Evolutionary conservation across 192 early-diverging fungal genomes (phyloP).

Genomic region (Phlyctochytrium planicorne): DNA sequence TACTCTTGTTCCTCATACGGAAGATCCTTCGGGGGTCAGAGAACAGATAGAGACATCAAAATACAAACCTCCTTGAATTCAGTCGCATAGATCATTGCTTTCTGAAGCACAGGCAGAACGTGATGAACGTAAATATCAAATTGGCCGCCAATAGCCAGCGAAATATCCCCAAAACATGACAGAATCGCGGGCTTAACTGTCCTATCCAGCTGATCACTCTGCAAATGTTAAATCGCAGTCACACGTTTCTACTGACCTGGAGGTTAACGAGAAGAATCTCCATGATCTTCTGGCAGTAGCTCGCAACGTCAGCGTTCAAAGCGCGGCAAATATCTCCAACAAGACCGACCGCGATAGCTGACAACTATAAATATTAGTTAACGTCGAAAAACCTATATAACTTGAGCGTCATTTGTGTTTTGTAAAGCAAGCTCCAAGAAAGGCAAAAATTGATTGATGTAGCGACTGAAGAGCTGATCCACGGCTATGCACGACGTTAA

Average conservation of each 20-base stretch:
- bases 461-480: constrained; percentile 83
- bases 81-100: constrained; percentile 49
- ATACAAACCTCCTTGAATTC: constrained; percentile 1
- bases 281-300: constrained; percentile 90
- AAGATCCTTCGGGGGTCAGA: constrained; percentile 19
- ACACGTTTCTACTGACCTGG: no score
- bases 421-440: constrained; percentile 76
- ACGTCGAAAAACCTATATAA: not conserved
- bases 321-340: constrained; percentile 96
- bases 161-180: constrained; percentile 96
- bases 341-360: constrained; percentile 91
- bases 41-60: not conserved
- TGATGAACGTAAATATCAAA: constrained; percentile 83
- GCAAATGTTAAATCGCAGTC: no score
- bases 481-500: constrained; percentile 49
- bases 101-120: constrained; percentile 82
- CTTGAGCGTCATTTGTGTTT: constrained; percentile 82
- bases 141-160: constrained; percentile 82
- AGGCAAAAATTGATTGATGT: constrained; percentile 86
- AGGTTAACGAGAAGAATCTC: constrained; percentile 70
- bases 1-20: constrained; percentile 63
- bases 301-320: constrained; percentile 68
- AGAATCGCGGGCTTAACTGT: constrained; percentile 91
- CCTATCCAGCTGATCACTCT: constrained; percentile 74
- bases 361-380: constrained; percentile 55